Evolutionary conservation across 2,329 filamentous ascomycete genomes (phyloP).

Genomic region (Tolypocladium ophioglossoides): DNA sequence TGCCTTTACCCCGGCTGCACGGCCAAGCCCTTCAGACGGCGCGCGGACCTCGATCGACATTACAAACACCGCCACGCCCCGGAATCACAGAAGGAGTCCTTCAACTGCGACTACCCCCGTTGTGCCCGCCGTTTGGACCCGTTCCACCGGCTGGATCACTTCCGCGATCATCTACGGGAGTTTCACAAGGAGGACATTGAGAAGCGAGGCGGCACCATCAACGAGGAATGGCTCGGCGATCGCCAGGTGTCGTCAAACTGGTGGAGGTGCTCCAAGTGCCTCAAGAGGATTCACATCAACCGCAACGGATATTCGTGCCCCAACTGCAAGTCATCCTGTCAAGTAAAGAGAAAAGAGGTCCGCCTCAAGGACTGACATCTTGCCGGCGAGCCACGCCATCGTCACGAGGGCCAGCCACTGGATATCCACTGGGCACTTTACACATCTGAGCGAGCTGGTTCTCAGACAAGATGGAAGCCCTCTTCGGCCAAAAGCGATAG

Average conservation of each 20-base stretch:
- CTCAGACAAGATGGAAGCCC: neutral
- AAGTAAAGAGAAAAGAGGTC: constrained; percentile 29
- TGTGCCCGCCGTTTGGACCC: constrained; percentile 34
- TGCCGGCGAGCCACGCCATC: neutral
- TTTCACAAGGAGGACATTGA: constrained; percentile 44
- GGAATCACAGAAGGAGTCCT: constrained; percentile 29
- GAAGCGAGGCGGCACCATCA: constrained; percentile 29
- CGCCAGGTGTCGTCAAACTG: constrained; percentile 29
- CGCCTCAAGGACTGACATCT: constrained; percentile 13
- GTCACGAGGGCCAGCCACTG: neutral
- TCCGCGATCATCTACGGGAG: constrained; percentile 44
- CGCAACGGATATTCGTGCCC: constrained; percentile 33
- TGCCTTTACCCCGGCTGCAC: constrained; percentile 32
- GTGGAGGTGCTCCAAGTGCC: constrained; percentile 46
- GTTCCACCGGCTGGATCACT: constrained; percentile 46
- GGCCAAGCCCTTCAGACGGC: constrained; percentile 36
- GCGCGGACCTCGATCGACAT: constrained; percentile 45
- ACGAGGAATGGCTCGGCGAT: constrained; percentile 26
- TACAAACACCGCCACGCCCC: constrained; percentile 36
- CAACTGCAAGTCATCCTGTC: constrained; percentile 34
- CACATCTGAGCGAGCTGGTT: neutral
- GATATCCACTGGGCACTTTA: neutral
- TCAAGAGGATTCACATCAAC: constrained; percentile 31
- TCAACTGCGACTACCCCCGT: constrained; percentile 39
- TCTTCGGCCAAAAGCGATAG: neutral